Base-by-base conservation (phyloP, 2,329 filamentous ascomycete species). In the Alternaria triticimaculans region DNA sequence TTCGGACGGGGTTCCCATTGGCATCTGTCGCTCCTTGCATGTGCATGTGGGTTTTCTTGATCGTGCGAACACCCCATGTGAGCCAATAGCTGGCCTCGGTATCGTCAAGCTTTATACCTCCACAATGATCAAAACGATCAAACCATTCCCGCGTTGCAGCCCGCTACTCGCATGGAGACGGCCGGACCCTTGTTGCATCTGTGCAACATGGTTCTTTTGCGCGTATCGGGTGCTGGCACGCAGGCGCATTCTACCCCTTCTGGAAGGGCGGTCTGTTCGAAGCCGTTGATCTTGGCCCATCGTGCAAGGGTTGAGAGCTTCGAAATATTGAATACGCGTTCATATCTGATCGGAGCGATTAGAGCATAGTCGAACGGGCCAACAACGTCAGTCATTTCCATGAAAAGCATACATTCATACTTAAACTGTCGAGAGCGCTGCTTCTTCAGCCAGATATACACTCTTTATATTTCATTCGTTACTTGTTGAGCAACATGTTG, bases 401-500 rank as follows among this genome's bases (percentile, higher is more conserved):
- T 14, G 14, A 18, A 23, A 26, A 45, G 12, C 26, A 14, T 18
- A 26, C 53, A 26, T 46, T 12, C 9, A 14, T 63, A 63, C 57
- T 63, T 63, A 60, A 56, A 53, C 28, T 25, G 33, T 12, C 43
- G 18, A 6, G 30, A 23, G 37, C 26, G 55, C 50, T 51, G 33
- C 56, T 41, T 43, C 44, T 30, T 46, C 23, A 28, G 15, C 20
- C 12, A 6, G 23, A 20, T 15, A 49, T 51, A 21, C 25, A 33
- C 25, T 37, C n/a, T 9, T 26, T 25, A 25, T 49, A 37, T 44
- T 20, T 23, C 23, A 25, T 23, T 30, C 49, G 14, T 50, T n/a
- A 18, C 8, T 20, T 12, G 15, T 26, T 18, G 11, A 53, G 23
- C 59, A 64, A 14, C 12, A 69, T 69, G 67, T 57, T 56, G 56